Percentiles rank a stretch among this genome's conserved stretches.
These are phyloP conservation scores for Neonectria ditissima DNA, from an alignment of 2,329 filamentous ascomycete genomes.

Conservation along the genomic window DNA sequence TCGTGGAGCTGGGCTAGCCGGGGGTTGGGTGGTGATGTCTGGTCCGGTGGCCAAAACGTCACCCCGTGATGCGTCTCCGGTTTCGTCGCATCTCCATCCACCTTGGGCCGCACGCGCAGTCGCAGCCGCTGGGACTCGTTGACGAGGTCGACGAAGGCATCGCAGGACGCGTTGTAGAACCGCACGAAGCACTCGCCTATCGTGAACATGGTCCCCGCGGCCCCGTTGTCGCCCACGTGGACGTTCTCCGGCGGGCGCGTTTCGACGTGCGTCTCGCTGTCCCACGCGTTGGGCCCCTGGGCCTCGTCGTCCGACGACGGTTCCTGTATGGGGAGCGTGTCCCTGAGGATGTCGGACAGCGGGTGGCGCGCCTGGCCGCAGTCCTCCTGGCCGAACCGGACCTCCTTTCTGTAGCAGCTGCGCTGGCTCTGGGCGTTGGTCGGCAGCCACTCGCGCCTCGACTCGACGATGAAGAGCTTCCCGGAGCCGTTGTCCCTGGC, in stretches of 20 bases:
- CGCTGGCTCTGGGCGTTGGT: constrained; percentile 68
- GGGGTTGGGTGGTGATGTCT: constrained; percentile 4
- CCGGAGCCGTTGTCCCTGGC: constrained; percentile 70
- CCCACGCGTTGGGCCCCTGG: constrained; percentile 41
- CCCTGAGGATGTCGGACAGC: constrained; percentile 22
- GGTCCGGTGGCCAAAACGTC: constrained; percentile 42
- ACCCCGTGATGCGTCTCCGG: constrained; percentile 1
- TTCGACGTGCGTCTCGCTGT: constrained; percentile 50
- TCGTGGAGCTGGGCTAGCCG: constrained; percentile 45
- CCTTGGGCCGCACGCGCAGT: constrained; percentile 50
- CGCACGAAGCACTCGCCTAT: constrained; percentile 66
- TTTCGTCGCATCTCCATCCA: neutral
- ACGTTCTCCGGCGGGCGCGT: constrained; percentile 39
- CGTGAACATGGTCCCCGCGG: constrained; percentile 57
- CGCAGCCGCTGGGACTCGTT: constrained; percentile 54
- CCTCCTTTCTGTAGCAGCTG: constrained; percentile 72
- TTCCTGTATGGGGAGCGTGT: neutral
- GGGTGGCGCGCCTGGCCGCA: neutral
- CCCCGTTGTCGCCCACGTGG: constrained; percentile 62
- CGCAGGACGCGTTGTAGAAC: constrained; percentile 64
- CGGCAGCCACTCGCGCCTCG: constrained; percentile 73
- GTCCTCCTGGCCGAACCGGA: constrained; percentile 55
- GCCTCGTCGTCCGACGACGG: neutral
- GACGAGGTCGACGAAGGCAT: constrained; percentile 69
- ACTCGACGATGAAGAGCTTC: constrained; percentile 72